These are phyloP conservation scores for Alternaria metachromatica DNA, from an alignment of 2,329 filamentous ascomycete species.

Conservation along the genomic window DNA sequence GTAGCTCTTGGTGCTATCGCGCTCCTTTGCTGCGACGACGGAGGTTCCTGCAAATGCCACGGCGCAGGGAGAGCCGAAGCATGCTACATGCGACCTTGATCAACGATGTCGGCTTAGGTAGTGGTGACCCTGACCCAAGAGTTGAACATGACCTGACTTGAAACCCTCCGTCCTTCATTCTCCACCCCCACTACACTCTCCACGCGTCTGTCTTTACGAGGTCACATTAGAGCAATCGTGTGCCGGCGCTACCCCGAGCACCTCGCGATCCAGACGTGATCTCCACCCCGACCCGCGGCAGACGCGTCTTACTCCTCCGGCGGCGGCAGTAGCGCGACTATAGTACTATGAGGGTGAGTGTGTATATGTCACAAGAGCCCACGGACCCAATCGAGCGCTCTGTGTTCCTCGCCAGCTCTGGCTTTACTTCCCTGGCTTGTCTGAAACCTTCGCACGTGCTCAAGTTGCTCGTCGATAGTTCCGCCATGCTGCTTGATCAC, in stretches of 20 bases:
- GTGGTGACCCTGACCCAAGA: conserved; percentile 18
- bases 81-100: conserved; percentile 25
- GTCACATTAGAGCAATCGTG: conserved; percentile 29
- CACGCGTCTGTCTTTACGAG: conserved; percentile 30
- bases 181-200: conserved; percentile 36
- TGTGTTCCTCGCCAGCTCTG: conserved; percentile 18
- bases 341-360: conserved; percentile 47
- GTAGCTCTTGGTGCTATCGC: conserved; percentile 37
- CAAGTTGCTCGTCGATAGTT: conserved; percentile 12
- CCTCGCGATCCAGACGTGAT: conserved; percentile 14
- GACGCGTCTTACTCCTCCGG: conserved; percentile 21
- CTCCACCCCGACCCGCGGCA: conserved; percentile 23
- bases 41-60: conserved; percentile 24
- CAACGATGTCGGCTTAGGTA: conserved; percentile 21
- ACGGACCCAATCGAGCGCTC: conserved; percentile 7
- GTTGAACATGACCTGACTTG: conserved; percentile 29
- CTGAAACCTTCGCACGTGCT: conserved; percentile 10
- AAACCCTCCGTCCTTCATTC: conserved; percentile 30
- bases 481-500: conserved; percentile 8
- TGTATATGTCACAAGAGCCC: conserved; percentile 36
- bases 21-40: conserved; percentile 29
- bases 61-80: conserved; percentile 18
- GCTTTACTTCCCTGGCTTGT: conserved; percentile 6
- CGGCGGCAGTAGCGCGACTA: conserved; percentile 31
- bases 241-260: conserved; percentile 26